Evolutionary conservation across 176 grass and related monocot genomes (phyloP), one percentile per base, ranked within the genome.

Genomic region (Aegilops speltoides): DNA sequence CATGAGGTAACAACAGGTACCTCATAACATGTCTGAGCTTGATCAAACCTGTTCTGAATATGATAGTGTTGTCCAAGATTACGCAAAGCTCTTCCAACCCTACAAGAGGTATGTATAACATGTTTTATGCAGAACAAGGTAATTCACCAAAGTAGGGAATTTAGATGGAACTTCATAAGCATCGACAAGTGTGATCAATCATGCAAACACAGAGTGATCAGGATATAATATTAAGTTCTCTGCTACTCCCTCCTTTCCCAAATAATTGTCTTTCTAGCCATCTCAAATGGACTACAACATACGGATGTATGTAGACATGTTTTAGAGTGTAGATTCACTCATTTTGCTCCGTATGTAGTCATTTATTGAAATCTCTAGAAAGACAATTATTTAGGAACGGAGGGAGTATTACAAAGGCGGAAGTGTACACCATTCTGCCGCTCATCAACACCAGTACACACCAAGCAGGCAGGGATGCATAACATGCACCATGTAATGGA

Each of bases 11-110:
- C 52, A 83, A 83, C 26, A 59, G 33, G 52, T 92, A 98, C 96
- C 93, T 98, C 92, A 82, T 94, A 96, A 88, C 79, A 96, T 79
- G 89, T 82, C 77, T 82, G 88, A 73, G 96, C 96, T 91, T 91
- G 84, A 84, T 89, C 67, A 91, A 96, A 83, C 64, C 84, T 95
- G 68, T 22, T 48, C 50, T 96, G 92, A 79, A 88, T 46, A 80
- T 95, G 81, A 83, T 98, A 96, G 77, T 88, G 88, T 31, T 85
- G 86, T 25, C 96, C 96, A 79, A 98, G 88, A 86, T 79, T 98
- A 90, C 80, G 92, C 86, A 96, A 85, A 84, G 90, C 88, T 68
- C 82, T 89, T 61, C 88, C 96, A 65, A 98, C 90, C 37, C 96
- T 98, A 86, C 37, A 85, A 87, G 79, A 87, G 68, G 23, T 26